Percentiles rank a stretch among this genome's conserved stretches.
phyloP scores from a whole-genome alignment of 345 rosid species.

The Salix purpurea region DNA sequence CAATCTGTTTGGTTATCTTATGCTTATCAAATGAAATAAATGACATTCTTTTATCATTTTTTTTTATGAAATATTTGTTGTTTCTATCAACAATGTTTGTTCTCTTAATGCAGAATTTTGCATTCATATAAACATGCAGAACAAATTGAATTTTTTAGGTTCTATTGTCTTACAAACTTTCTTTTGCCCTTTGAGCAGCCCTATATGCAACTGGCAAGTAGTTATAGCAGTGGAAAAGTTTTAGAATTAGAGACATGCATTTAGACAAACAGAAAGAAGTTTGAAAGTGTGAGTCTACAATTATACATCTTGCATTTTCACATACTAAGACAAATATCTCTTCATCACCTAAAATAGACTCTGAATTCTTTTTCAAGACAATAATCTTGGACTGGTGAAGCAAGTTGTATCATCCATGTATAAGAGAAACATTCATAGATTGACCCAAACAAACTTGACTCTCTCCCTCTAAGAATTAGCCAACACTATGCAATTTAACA shows the following conservation, averaged over 20 bases:
- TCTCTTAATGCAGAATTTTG: too few relatives aligned
- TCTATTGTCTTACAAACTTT: neutral
- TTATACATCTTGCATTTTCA: too few relatives aligned
- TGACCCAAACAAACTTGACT: constrained; percentile 90
- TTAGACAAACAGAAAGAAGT: constrained; percentile 45
- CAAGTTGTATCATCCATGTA: too few relatives aligned
- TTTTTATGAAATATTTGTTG: too few relatives aligned
- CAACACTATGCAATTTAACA: neutral
- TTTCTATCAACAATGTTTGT: too few relatives aligned
- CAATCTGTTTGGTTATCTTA: too few relatives aligned
- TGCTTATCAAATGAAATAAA: too few relatives aligned
- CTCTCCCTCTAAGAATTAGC: constrained; percentile 95
- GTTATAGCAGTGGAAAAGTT: constrained; percentile 60
- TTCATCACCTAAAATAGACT: constrained; percentile 13
- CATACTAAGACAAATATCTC: too few relatives aligned
- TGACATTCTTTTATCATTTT: too few relatives aligned
- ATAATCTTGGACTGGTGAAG: too few relatives aligned
- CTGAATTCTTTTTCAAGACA: constrained; percentile 42
- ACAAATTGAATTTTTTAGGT: neutral
- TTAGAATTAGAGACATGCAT: constrained; percentile 53
- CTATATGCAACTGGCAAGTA: constrained; percentile 62
- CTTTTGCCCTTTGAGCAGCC: constrained; percentile 41
- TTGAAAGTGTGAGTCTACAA: constrained; percentile 50
- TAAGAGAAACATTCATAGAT: constrained; percentile 67
- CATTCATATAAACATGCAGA: too few relatives aligned